Evolutionary conservation across 441 rosid species (phyloP), one percentile per base, ranked within the genome.

Genomic region (Pelargonium citronellum): DNA sequence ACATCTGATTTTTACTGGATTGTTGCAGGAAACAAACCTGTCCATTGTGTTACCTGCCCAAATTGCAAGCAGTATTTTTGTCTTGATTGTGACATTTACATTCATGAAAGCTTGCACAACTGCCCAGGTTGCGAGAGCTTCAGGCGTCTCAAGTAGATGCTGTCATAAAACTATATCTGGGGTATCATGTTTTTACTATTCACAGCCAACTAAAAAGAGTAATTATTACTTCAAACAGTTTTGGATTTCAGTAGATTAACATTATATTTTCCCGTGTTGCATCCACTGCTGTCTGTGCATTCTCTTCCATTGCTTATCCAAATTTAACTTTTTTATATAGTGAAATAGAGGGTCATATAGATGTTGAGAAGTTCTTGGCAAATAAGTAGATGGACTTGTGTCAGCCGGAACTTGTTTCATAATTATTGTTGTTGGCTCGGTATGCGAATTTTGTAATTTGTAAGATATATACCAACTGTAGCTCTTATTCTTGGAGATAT

Each of bases 81-180:
- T 82, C 84, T 91, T 63, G 97, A 94, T 58, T 91, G 97, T 57
- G 99, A 91, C 78, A 94, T 94, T 70, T 94, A 94, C 64, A 85
- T 94, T 61, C 99, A 89, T 55, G 97, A 89, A 80, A 94, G 97
- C 81, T 77, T 94, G 84, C 96, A 91, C 79, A 91, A 90, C 73
- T 91, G 99, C 81, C 99, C 95, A 0, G 97, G 99, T 30, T 91
- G 99, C 24, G 94, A 94, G 80, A 91, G 96, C 82, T 76, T 74
- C 66, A 83, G 85, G 77, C 83, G 75, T 73, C 75, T 82, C 69
- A 80, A 76, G 57, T 74, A 61, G 65, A 5, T 24, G 65, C 41
- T 13, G 65, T 22, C 37, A 60, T 22, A 60, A 13, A 60, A 60
- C 15, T 60, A 13, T 60, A 19, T 58, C 9, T 58, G 24, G 24